Evolutionary conservation across 2,329 filamentous ascomycete genomes (phyloP), one percentile per base, ranked within the genome.

Genomic region (Periconia sp.): DNA sequence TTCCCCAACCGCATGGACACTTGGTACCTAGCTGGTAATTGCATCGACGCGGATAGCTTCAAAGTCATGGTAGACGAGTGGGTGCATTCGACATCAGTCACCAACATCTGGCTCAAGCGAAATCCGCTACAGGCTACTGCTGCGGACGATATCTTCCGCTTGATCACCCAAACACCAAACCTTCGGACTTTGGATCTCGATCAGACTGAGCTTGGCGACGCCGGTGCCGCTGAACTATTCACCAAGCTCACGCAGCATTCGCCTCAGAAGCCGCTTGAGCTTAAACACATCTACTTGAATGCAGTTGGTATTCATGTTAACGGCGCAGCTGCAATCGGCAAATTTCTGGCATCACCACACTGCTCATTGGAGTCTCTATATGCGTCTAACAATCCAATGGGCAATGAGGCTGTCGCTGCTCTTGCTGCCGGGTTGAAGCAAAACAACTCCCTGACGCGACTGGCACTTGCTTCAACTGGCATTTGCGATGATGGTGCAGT

Each of bases 1-100:
- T 64, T 70, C 33, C 78, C 78, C 3, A 58, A 73, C 23, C 69
- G 73, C 4, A 79, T 81, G 57, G 71, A 79, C 40, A 81, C 78
- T 22, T 81, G 78, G 78, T 81, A 81, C 52, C 68, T 81, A 22
- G 78, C 78, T 4, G 78, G 78, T 4, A 80, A 80, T 52, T 79
- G 76, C 57, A 78, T 82, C 47, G 73, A 79, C 36, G 63, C 63
- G 2, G 39, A 59, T 3, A 63, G 70, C 43, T 72, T 81, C 57
- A 59, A 57, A 18, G 50, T 66, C 1, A 66, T 81, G 1, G 75
- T 77, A 1, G 64, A 76, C 41, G 72, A 73, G 36, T 73, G 78
- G 70, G 50, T 74, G 11, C 63, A 62, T 17, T 78, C 75, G 1
- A 60, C 66, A 3, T 66, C 66, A 11, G 64, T 79, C 45, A 78